phyloP scores from a whole-genome alignment of 2,329 filamentous ascomycete species.

The Nemania sp. region DNA sequence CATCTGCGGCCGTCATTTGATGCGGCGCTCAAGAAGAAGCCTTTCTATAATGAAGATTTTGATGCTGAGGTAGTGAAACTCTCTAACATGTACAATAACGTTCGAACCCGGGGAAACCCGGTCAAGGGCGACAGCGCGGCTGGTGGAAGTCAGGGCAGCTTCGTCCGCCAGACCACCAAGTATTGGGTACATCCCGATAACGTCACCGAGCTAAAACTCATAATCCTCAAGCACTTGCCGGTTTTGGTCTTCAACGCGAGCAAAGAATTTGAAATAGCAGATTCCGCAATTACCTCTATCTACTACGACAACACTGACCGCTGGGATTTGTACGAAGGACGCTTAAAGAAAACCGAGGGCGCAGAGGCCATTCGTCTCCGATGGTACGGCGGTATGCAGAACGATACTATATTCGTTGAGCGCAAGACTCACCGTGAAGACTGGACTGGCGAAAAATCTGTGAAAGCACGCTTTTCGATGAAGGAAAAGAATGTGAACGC shows the following conservation, averaged over 20 bases:
- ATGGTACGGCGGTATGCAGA: conserved; percentile 98
- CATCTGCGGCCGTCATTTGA: conserved; percentile 95
- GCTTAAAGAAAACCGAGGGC: conserved; percentile 95
- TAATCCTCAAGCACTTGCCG: conserved; percentile 95
- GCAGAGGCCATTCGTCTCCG: conserved; percentile 94
- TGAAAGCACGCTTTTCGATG: conserved; percentile 91
- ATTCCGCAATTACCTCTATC: conserved; percentile 95
- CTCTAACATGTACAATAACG: conserved; percentile 92
- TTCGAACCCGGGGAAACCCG: conserved; percentile 89
- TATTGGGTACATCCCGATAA: conserved; percentile 99
- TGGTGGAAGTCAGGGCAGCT: conserved; percentile 90
- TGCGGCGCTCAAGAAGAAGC: conserved; percentile 88
- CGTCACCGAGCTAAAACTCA: conserved; percentile 95
- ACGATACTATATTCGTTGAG: conserved; percentile 93
- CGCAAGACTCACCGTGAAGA: conserved; percentile 98
- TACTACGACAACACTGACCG: conserved; percentile 96
- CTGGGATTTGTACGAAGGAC: conserved; percentile 92
- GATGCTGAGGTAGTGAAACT: conserved; percentile 93
- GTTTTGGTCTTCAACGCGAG: conserved; percentile 96
- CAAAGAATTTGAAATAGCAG: conserved; percentile 90
- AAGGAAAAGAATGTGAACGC: conserved; percentile 98
- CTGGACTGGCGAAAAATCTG: conserved; percentile 98
- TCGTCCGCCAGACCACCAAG: conserved; percentile 95
- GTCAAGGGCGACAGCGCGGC: conserved; percentile 90
- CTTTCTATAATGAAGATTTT: conserved; percentile 99